Percentiles rank a stretch among this genome's conserved stretches.
Conservation (phyloP, 495 filamentous ascomycete species). For the Penicillium silybi region DNA sequence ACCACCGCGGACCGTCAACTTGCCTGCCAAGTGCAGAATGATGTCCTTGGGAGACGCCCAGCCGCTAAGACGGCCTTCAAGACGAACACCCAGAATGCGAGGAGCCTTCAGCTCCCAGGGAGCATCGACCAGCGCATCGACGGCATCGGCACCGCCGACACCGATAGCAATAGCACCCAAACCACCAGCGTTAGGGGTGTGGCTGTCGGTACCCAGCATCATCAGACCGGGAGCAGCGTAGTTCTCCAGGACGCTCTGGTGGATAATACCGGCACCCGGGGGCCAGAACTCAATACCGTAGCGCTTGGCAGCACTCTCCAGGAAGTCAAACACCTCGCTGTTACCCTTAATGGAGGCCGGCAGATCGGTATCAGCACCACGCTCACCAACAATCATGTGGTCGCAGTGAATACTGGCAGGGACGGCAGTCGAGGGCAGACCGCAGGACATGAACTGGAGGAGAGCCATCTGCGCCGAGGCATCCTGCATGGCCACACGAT, state of each 20-base stretch:
- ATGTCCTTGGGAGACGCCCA: constrained; percentile 96
- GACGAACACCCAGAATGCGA: constrained; percentile 77
- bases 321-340: constrained; percentile 95
- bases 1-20: constrained; percentile 88
- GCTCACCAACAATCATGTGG: constrained; percentile 92
- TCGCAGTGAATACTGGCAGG: constrained; percentile 98
- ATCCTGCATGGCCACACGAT: constrained; percentile 98
- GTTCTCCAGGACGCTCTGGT: constrained; percentile 97
- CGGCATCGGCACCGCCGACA: constrained; percentile 95
- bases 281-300: constrained; percentile 99
- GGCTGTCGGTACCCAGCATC: constrained; percentile 99
- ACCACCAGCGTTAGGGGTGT: constrained; percentile 94
- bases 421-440: constrained; percentile 84
- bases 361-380: constrained; percentile 84
- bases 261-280: constrained; percentile 97
- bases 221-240: constrained; percentile 96
- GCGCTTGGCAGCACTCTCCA: constrained; percentile 90
- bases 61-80: constrained; percentile 78
- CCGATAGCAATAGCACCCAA: constrained; percentile 93
- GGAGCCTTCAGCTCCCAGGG: constrained; percentile 98
- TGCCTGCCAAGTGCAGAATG: constrained; percentile 83
- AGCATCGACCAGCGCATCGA: constrained; percentile 92
- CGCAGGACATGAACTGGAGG: constrained; percentile 97
- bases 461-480: constrained; percentile 98
- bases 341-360: constrained; percentile 85